Evolutionary conservation across 305 asterid genomes (phyloP).

Genomic region (Rubia tinctorum): DNA sequence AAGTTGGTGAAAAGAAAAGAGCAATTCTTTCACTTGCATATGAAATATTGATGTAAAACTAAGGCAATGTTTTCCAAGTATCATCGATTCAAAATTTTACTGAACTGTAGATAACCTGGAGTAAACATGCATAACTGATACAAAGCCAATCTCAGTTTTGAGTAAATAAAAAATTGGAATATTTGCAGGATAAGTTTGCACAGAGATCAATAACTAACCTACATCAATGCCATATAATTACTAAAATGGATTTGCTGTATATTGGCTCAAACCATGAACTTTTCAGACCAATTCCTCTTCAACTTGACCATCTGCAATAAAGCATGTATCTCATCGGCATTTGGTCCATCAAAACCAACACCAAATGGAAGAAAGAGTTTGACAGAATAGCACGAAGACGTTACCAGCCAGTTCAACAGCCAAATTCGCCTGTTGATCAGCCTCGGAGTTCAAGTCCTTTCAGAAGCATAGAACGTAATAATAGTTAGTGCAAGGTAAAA

Average conservation of each 20-base stretch:
- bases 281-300: conserved; percentile 56
- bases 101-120: no score
- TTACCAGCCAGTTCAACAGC: conserved; percentile 89
- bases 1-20: neutral
- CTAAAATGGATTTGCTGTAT: neutral
- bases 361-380: conserved; percentile 5
- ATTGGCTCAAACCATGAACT: conserved; percentile 17
- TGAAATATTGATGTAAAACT: neutral
- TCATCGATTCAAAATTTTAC: no score
- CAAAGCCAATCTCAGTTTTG: neutral
- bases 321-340: conserved; percentile 13
- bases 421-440: conserved; percentile 95
- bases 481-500: neutral
- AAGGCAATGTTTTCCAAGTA: no score
- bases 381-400: conserved; percentile 4
- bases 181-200: neutral
- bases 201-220: conserved; percentile 6
- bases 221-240: neutral
- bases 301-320: conserved; percentile 66
- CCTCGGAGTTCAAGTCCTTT: conserved; percentile 93
- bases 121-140: no score
- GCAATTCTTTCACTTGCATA: no score
- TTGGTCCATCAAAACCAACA: neutral
- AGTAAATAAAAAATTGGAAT: neutral
- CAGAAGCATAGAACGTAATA: conserved; percentile 3